phyloP scores from a whole-genome alignment of 176 grass and related monocot genomes.

The Elymus sibiricus region DNA sequence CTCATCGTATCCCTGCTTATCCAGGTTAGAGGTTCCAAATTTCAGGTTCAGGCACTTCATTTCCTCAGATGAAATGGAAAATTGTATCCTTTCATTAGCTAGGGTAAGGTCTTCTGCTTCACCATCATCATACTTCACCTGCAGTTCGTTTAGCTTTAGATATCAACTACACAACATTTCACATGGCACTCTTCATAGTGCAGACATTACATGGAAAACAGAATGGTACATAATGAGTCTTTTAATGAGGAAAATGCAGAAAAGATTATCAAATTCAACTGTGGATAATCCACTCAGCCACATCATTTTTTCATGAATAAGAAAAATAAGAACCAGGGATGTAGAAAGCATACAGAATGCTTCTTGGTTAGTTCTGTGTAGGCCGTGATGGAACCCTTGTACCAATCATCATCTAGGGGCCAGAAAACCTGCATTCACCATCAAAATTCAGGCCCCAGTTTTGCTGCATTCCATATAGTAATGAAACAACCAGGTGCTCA shows the following conservation, averaged over 20 bases:
- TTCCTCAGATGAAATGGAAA: conserved; percentile 68
- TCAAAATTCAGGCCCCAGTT: conserved; percentile 7
- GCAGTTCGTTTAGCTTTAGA: conserved; percentile 22
- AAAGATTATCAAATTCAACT: background rate
- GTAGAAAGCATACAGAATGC: conserved; percentile 56
- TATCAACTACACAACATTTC: background rate
- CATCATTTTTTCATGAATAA: background rate
- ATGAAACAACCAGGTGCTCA: background rate
- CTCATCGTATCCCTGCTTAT: conserved; percentile 80
- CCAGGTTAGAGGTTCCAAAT: conserved; percentile 55
- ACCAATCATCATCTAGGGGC: conserved; percentile 95
- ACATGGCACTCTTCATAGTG: conserved; percentile 3
- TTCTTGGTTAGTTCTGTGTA: conserved; percentile 62
- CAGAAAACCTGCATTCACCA: conserved; percentile 71
- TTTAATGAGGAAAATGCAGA: background rate
- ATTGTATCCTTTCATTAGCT: conserved; percentile 72
- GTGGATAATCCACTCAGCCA: background rate
- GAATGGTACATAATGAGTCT: background rate
- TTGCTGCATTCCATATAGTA: background rate
- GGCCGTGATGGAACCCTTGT: conserved; percentile 62
- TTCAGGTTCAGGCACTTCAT: conserved; percentile 70
- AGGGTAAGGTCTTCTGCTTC: conserved; percentile 70
- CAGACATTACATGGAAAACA: background rate
- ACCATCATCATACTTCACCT: conserved; percentile 89
- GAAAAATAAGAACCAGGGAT: conserved; percentile 1